phyloP scores from a whole-genome alignment of 208 protist genomes.

The Acanthamoeba healyi region DNA sequence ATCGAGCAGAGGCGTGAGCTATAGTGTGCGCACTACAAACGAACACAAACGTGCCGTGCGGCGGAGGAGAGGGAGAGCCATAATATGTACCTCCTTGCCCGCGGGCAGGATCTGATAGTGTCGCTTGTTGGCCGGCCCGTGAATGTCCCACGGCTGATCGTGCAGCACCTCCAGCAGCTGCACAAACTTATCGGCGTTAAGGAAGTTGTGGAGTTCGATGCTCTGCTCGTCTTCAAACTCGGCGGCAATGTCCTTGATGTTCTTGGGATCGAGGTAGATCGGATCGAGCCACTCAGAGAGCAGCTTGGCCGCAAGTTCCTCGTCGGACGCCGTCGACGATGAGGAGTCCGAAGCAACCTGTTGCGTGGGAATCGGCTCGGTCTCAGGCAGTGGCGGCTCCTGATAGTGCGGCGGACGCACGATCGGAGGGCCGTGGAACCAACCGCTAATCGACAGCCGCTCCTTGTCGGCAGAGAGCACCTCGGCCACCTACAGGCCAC shows the following conservation, averaged over 20 bases:
- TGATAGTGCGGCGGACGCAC: neutral
- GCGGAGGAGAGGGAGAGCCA: neutral
- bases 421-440: conserved; percentile 50
- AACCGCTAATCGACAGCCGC: conserved; percentile 51
- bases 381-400: conserved; percentile 18
- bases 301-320: neutral
- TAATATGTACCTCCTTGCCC: neutral
- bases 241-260: neutral
- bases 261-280: conserved; percentile 31
- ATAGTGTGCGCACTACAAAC: too few species aligned
- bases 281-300: conserved; percentile 49
- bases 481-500: neutral
- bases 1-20: too few species aligned
- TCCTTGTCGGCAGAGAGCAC: conserved; percentile 27
- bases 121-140: conserved; percentile 55
- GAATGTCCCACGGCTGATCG: conserved; percentile 1
- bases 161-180: conserved; percentile 41
- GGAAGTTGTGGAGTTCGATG: conserved; percentile 56
- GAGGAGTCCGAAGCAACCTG: neutral
- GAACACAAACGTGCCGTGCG: too few species aligned
- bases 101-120: conserved; percentile 23
- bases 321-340: neutral
- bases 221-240: conserved; percentile 44
- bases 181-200: conserved; percentile 1
- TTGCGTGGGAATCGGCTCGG: neutral